A percentile compares a stretch with the other conserved stretches of the same genome.
Conservation (phyloP, 352 stramenopile genomes). For the Phytophthora tentaculata region DNA sequence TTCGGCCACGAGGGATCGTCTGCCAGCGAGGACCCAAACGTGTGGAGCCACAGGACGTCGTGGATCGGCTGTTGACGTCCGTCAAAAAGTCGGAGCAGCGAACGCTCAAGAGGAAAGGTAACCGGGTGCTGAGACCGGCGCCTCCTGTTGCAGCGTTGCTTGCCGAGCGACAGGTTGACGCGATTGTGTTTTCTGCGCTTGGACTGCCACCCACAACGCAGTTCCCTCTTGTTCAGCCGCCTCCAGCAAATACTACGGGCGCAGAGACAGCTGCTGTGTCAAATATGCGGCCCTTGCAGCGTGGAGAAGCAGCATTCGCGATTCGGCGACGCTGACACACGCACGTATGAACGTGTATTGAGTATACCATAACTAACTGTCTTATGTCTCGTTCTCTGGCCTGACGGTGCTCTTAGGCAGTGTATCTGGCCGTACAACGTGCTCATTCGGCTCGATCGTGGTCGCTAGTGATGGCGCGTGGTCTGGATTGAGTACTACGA, state of each 20-base stretch:
- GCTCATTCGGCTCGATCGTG: conserved; percentile 19
- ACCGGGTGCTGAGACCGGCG: conserved; percentile 21
- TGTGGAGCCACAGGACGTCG: conserved; percentile 27
- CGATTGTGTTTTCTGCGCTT: conserved; percentile 30
- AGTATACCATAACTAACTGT: background rate
- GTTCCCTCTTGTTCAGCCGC: conserved; percentile 10
- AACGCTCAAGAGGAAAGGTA: conserved; percentile 15
- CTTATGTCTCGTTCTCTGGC: conserved; percentile 8
- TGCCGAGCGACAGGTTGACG: conserved; percentile 22
- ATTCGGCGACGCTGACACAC: conserved; percentile 26
- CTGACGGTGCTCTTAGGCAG: conserved; percentile 19
- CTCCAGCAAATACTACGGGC: background rate
- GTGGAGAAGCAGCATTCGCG: conserved; percentile 25
- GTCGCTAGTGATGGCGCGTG: conserved; percentile 46
- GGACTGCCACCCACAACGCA: conserved; percentile 31
- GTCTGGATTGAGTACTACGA: conserved; percentile 54
- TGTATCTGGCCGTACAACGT: background rate
- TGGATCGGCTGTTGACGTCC: conserved; percentile 27
- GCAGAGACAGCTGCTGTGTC: conserved; percentile 1
- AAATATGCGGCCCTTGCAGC: conserved; percentile 21
- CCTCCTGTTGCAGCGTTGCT: conserved; percentile 3
- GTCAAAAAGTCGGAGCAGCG: conserved; percentile 25
- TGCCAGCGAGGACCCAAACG: conserved; percentile 24
- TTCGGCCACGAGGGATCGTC: conserved; percentile 34
- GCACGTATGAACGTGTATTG: background rate